These are phyloP conservation scores for Gossypium lobatum DNA, from an alignment of 441 rosid genomes.

Conservation along the genomic window DNA sequence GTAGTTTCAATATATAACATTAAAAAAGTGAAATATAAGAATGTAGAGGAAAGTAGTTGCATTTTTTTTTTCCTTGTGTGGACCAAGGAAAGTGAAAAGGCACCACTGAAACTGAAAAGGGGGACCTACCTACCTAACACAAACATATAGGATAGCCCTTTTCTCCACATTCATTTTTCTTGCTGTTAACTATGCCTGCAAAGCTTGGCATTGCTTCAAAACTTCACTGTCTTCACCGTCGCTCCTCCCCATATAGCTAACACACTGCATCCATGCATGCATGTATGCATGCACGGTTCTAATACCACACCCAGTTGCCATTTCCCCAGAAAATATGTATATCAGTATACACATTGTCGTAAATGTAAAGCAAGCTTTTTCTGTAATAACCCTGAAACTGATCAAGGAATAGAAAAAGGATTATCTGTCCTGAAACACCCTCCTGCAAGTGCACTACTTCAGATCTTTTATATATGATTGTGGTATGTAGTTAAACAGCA, in stretches of 20 bases:
- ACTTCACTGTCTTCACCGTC: background rate
- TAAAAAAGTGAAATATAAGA: background rate
- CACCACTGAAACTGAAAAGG: background rate
- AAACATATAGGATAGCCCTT: background rate
- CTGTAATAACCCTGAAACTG: background rate
- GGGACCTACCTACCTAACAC: background rate
- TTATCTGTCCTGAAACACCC: background rate
- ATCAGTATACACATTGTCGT: background rate
- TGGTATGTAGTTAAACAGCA: background rate
- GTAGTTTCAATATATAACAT: too few species aligned
- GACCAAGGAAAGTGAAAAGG: too few species aligned
- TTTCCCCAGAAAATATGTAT: background rate
- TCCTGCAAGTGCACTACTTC: background rate
- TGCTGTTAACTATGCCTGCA: background rate
- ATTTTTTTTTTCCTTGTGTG: too few species aligned
- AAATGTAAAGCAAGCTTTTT: background rate
- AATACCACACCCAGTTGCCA: background rate
- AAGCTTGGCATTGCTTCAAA: background rate
- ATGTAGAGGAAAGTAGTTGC: background rate
- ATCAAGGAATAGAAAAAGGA: background rate
- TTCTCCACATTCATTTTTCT: background rate
- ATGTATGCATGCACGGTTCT: background rate
- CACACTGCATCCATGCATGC: constrained; percentile 1
- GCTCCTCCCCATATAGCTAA: background rate
- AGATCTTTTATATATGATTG: background rate